Conservation (phyloP, 176 grass and related monocot species). For the Ampelocalamus luodianensis region DNA sequence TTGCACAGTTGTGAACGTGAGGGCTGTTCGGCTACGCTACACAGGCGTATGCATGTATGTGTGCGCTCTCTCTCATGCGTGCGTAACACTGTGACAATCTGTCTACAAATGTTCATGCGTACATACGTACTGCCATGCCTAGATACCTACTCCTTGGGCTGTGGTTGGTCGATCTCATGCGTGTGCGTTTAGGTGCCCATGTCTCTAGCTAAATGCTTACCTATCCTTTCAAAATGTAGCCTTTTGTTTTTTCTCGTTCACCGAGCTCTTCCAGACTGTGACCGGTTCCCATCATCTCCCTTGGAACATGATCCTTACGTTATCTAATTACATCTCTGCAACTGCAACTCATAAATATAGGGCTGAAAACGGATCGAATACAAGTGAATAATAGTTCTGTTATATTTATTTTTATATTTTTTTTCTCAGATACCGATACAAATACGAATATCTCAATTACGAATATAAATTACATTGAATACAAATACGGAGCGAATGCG, state of each 20-base stretch:
- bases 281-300: neutral
- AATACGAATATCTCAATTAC: too few relatives aligned
- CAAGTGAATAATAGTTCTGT: too few relatives aligned
- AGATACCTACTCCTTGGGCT: neutral
- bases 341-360: too few relatives aligned
- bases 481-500: too few relatives aligned
- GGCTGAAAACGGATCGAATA: too few relatives aligned
- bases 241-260: neutral
- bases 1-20: neutral
- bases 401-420: too few relatives aligned
- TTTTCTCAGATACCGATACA: too few relatives aligned
- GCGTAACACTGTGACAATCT: too few relatives aligned
- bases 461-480: too few relatives aligned
- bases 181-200: slow-evolving; percentile 24
- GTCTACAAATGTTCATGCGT: too few relatives aligned
- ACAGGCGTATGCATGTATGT: slow-evolving; percentile 21
- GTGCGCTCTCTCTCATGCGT: neutral
- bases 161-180: slow-evolving; percentile 17
- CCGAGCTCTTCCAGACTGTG: neutral
- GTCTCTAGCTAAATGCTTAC: neutral
- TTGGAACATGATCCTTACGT: too few relatives aligned
- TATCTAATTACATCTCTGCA: too few relatives aligned
- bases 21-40: neutral
- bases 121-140: slow-evolving; percentile 26
- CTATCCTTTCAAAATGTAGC: neutral